Conservation (phyloP, 2,329 filamentous ascomycete genomes). For the Endocalyx cinctus region DNA sequence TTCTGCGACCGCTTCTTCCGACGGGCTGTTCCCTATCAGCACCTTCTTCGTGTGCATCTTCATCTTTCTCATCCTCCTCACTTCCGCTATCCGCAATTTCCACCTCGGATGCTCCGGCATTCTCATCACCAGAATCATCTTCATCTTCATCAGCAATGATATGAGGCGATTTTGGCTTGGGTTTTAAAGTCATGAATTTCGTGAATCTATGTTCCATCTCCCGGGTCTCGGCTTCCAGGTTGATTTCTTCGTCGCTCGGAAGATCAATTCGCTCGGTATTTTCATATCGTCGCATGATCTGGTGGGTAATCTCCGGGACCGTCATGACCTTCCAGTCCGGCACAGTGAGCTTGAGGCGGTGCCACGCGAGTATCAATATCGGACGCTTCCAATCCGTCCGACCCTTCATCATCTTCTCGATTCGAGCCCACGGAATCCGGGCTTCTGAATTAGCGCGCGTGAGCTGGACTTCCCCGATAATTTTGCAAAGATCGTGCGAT, state of each 20-base stretch:
- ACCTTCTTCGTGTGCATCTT: slow-evolving; percentile 1
- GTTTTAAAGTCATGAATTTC: too few relatives aligned
- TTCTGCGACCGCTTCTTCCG: slow-evolving; percentile 4
- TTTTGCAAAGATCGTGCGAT: slow-evolving; percentile 17
- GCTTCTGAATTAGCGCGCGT: slow-evolving; percentile 16
- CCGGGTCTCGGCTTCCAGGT: slow-evolving; percentile 17
- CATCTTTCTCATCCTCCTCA: neutral
- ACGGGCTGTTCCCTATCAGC: too few relatives aligned
- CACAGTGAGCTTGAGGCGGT: slow-evolving; percentile 19
- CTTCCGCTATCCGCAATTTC: too few relatives aligned
- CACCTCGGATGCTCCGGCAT: too few relatives aligned
- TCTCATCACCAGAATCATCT: slow-evolving; percentile 11
- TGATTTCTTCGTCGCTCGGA: slow-evolving; percentile 14
- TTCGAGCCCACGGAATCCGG: slow-evolving; percentile 26
- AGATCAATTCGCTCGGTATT: slow-evolving; percentile 17
- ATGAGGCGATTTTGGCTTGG: slow-evolving; percentile 17
- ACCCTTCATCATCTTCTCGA: slow-evolving; percentile 11
- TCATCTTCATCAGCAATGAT: slow-evolving; percentile 18
- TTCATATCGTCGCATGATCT: slow-evolving; percentile 16
- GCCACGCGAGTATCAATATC: slow-evolving; percentile 25
- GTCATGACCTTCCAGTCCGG: slow-evolving; percentile 17
- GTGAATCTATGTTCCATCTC: slow-evolving; percentile 21
- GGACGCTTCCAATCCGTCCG: slow-evolving; percentile 17
- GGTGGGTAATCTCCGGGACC: slow-evolving; percentile 17
- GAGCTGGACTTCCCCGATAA: slow-evolving; percentile 22